Percentiles rank a stretch among this genome's conserved stretches.
phyloP scores from a whole-genome alignment of 2,329 filamentous ascomycete species.

The Pseudopithomyces chartarum region DNA sequence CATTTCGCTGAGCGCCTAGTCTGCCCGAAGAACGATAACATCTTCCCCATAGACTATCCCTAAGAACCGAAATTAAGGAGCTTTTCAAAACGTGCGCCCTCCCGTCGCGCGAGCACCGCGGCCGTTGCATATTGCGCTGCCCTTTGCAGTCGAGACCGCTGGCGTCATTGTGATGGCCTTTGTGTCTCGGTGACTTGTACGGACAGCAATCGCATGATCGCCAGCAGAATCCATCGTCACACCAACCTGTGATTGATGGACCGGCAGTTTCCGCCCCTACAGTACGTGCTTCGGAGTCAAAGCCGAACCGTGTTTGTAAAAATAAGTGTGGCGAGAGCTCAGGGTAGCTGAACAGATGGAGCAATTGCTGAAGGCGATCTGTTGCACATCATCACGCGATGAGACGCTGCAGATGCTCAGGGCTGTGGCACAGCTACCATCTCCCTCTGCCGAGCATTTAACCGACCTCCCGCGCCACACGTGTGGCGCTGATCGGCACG shows the following conservation, averaged over 20 bases:
- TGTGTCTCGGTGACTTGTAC: constrained; percentile 19
- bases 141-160: constrained; percentile 18
- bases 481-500: constrained; percentile 15
- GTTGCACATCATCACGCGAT: constrained; percentile 37
- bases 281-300: constrained; percentile 14
- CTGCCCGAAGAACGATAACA: constrained; percentile 22
- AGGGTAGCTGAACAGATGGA: constrained; percentile 20
- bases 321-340: constrained; percentile 40
- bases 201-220: constrained; percentile 2
- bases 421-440: constrained; percentile 19
- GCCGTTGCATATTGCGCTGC: constrained; percentile 10
- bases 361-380: constrained; percentile 22
- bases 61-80: constrained; percentile 47
- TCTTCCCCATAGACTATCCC: constrained; percentile 19
- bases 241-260: constrained; percentile 1
- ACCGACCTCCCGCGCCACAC: constrained; percentile 16
- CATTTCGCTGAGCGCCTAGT: constrained; percentile 32
- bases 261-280: constrained; percentile 10
- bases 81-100: constrained; percentile 34
- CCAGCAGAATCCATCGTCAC: constrained; percentile 1
- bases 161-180: constrained; percentile 24
- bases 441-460: constrained; percentile 4
- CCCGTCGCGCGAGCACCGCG: constrained; percentile 18
- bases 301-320: constrained; percentile 26
- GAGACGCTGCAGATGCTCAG: constrained; percentile 16